Evolutionary conservation across 257 asterid species (phyloP).

Genomic region (Nicotiana undulata): DNA sequence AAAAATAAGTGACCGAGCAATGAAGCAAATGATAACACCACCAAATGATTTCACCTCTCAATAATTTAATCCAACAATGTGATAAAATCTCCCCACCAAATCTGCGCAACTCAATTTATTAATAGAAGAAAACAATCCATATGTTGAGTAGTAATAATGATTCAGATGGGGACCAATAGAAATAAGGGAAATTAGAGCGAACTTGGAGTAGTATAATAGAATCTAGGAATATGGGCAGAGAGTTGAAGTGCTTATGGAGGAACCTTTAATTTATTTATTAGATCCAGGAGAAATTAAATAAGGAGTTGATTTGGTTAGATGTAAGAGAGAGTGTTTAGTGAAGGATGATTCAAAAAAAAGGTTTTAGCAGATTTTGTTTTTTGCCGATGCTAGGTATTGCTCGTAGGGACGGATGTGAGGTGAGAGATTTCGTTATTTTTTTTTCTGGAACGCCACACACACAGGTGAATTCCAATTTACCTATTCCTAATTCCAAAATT

Average conservation of each 20-base stretch:
- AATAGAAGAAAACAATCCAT: too few species aligned
- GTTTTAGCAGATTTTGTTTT: not conserved
- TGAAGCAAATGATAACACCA: constrained; percentile 62
- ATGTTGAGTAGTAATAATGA: not conserved
- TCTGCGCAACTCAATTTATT: constrained; percentile 5
- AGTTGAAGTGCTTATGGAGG: not conserved
- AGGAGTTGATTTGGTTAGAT: not conserved
- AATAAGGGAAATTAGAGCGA: not conserved
- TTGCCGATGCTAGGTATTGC: not conserved
- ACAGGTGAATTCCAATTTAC: not conserved
- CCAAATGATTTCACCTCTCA: constrained; percentile 60
- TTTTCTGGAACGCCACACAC: not conserved
- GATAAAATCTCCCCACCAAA: not conserved
- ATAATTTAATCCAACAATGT: not conserved
- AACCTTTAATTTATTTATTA: not conserved
- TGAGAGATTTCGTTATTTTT: not conserved
- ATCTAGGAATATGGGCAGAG: not conserved
- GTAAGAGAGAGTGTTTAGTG: not conserved
- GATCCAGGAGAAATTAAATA: not conserved
- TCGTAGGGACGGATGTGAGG: not conserved
- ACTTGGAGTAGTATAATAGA: not conserved
- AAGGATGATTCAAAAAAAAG: not conserved
- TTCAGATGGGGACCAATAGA: not conserved
- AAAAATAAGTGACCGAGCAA: constrained; percentile 75
- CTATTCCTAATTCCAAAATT: too few species aligned